Evolutionary conservation across 2,329 filamentous ascomycete genomes (phyloP).

Genomic region (Chrysosporium keratinophilum): DNA sequence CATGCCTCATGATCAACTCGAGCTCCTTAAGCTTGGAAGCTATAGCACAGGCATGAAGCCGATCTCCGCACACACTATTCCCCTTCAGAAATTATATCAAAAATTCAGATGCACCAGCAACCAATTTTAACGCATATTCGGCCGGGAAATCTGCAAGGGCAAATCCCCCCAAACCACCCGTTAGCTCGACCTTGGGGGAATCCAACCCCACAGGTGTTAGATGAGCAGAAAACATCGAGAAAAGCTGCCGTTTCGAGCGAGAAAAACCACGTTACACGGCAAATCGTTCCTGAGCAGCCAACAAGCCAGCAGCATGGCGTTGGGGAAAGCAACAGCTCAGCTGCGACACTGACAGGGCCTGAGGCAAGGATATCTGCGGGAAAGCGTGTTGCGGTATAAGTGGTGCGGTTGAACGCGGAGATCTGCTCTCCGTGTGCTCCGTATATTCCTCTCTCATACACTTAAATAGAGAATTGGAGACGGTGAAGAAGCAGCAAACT

Average conservation of each 20-base stretch:
- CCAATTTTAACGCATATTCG: background rate
- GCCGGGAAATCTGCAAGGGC: background rate
- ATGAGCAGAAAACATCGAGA: background rate
- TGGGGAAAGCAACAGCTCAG: background rate
- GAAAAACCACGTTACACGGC: background rate
- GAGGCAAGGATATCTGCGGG: conserved; percentile 1
- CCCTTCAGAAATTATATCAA: background rate
- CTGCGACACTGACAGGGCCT: background rate
- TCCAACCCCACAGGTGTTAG: background rate
- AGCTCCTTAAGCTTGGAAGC: background rate
- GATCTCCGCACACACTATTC: background rate
- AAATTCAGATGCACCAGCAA: background rate
- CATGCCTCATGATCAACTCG: no score
- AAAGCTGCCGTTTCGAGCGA: background rate
- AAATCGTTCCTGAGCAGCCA: background rate
- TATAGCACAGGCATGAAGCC: background rate
- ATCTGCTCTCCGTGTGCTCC: background rate
- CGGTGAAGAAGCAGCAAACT: background rate
- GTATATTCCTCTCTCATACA: no score
- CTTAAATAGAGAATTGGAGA: background rate
- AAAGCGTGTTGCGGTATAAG: background rate
- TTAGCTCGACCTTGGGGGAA: background rate
- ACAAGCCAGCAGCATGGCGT: no score
- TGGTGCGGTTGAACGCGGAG: conserved; percentile 9
- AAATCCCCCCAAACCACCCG: background rate